phyloP scores from a whole-genome alignment of 1,284 basidiomycete genomes.

The Phellopilus nigrolimitatus region DNA sequence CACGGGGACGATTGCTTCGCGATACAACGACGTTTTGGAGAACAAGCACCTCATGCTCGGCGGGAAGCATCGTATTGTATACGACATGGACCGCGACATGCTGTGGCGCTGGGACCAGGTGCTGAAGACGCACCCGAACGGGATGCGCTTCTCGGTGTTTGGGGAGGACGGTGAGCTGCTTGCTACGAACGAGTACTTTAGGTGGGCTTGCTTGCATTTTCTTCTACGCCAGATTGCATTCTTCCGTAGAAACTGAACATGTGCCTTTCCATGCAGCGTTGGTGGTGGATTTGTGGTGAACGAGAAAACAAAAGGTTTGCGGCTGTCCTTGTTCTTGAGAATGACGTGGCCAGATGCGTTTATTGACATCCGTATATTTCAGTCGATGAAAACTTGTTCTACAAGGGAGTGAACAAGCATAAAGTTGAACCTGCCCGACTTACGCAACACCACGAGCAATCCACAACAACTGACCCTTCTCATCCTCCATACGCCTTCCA shows the following conservation, averaged over 20 bases:
- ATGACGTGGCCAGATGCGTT: no score
- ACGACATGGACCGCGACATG: slow-evolving; percentile 88
- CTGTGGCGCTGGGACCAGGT: slow-evolving; percentile 86
- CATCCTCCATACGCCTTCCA: slow-evolving; percentile 83
- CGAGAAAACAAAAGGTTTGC: slow-evolving; percentile 74
- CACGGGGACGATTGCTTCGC: slow-evolving; percentile 68
- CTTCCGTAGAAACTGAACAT: neutral
- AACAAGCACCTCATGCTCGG: slow-evolving; percentile 65
- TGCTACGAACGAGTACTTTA: slow-evolving; percentile 94
- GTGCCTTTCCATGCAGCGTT: slow-evolving; percentile 42
- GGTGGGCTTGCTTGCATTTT: slow-evolving; percentile 34
- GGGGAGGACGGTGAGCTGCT: slow-evolving; percentile 77
- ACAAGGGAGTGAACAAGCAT: slow-evolving; percentile 88
- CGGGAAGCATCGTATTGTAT: slow-evolving; percentile 72
- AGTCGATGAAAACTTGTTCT: slow-evolving; percentile 94
- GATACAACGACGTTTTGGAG: slow-evolving; percentile 68
- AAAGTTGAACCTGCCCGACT: slow-evolving; percentile 75
- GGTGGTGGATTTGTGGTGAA: slow-evolving; percentile 92
- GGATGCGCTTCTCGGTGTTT: slow-evolving; percentile 90
- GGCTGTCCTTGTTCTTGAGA: slow-evolving; percentile 2
- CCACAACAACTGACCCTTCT: slow-evolving; percentile 25
- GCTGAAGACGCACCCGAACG: slow-evolving; percentile 80
- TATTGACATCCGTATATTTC: slow-evolving; percentile 19
- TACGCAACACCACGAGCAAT: slow-evolving; percentile 48
- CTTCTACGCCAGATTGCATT: slow-evolving; percentile 6